Evolutionary conservation across 345 rosid genomes (phyloP), one percentile per base, ranked within the genome.

Genomic region (Hypericum androsaemum): DNA sequence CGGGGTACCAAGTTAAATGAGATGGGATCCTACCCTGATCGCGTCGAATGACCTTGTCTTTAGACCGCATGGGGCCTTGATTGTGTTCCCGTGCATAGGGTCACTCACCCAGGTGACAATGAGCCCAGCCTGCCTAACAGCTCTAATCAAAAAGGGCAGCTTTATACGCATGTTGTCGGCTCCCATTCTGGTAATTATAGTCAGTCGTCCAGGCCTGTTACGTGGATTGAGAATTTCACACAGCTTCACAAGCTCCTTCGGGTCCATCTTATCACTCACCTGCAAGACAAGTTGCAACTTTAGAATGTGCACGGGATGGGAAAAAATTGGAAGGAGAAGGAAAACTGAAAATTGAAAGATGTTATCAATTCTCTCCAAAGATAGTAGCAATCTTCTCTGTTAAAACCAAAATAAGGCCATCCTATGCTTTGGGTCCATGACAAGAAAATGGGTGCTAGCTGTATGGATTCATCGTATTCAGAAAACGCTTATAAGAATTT

Each of bases 71-170:
- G 87, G 83, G 50, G 81, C 78, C 71, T 73, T 73, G 41, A 81
- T 81, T 22, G 87, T 81, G 63, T 78, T 81, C 3, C 87, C 83
- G 35, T 80, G 87, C 83, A 80, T 80, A 47, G 83, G 87, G 59
- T 80, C 87, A 51, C 83, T 77, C 56, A 81, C 83, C 87, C 87
- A 75, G 32, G 83, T 81, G 61, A 81, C 87, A 35, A 78, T 69
- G 61, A 77, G 77, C 57, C 87, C 83, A 3, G 81, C 83, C 59
- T 80, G 74, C 32, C 75, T 76, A 7, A 81, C 66, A 43, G 81
- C 83, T 70, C 74, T 75, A 62, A 78, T 75, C 53, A 81, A 65
- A 60, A 69, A 69, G 7, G 81, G 87, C 41, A 78, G 79, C 68
- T 81, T 81, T 53, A 81, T 64, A 17, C 80, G 56, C 80, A 81